These are phyloP conservation scores for Plenodomus lindquistii DNA, from an alignment of 2,329 filamentous ascomycete genomes.

Conservation along the genomic window DNA sequence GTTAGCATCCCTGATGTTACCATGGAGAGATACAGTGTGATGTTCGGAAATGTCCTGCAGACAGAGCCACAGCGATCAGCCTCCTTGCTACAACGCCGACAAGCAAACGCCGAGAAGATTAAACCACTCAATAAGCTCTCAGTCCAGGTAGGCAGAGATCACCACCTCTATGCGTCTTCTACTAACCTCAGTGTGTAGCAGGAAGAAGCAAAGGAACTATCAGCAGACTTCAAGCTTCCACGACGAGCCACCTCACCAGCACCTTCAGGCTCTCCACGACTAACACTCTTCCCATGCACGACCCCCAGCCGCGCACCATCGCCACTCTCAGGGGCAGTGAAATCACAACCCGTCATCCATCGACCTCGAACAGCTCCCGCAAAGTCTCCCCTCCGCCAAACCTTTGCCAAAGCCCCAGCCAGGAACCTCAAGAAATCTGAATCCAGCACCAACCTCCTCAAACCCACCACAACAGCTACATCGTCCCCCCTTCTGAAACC, in stretches of 20 bases:
- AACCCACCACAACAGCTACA: slow-evolving; percentile 8
- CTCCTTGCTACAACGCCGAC: slow-evolving; percentile 40
- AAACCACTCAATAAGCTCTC: slow-evolving; percentile 40
- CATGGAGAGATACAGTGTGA: slow-evolving; percentile 89
- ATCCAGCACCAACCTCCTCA: slow-evolving; percentile 1
- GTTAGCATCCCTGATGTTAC: slow-evolving; percentile 79
- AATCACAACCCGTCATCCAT: slow-evolving; percentile 27
- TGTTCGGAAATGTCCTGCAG: slow-evolving; percentile 80
- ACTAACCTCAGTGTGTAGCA: slow-evolving; percentile 19
- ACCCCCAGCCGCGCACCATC: slow-evolving; percentile 30
- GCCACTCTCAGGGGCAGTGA: slow-evolving; percentile 20
- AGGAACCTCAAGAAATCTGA: slow-evolving; percentile 2
- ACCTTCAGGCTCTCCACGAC: slow-evolving; percentile 29
- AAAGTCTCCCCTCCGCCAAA: slow-evolving; percentile 32
- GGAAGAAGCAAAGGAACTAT: slow-evolving; percentile 16
- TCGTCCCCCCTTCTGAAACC: slow-evolving; percentile 17
- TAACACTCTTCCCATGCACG: slow-evolving; percentile 41
- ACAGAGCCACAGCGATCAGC: slow-evolving; percentile 26
- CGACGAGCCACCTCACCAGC: slow-evolving; percentile 42
- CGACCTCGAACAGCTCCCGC: slow-evolving; percentile 37
- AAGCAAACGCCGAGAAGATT: slow-evolving; percentile 38
- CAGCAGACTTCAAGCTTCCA: slow-evolving; percentile 23
- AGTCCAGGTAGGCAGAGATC: slow-evolving; percentile 33
- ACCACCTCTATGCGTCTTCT: neutral
- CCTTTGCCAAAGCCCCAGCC: slow-evolving; percentile 16